These are phyloP conservation scores for Barnettozyma wickerhamii DNA, from an alignment of 805 yeast species.

Conservation along the genomic window DNA sequence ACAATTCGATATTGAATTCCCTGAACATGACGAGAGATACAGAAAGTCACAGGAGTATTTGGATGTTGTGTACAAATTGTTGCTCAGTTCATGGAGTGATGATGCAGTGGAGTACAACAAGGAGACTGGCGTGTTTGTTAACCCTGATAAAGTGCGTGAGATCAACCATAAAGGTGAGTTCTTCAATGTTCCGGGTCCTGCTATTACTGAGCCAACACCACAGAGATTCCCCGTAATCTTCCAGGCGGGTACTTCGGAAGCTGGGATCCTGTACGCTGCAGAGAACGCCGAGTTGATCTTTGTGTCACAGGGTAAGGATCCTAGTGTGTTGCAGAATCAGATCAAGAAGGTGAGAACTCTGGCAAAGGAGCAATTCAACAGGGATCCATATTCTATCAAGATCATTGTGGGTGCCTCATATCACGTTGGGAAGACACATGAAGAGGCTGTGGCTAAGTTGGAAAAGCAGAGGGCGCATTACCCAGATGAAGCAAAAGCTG, in stretches of 20 bases:
- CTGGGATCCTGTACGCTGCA: conserved; percentile 39
- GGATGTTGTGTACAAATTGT: conserved; percentile 31
- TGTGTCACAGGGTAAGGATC: conserved; percentile 30
- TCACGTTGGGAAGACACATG: conserved; percentile 33
- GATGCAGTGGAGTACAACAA: conserved; percentile 25
- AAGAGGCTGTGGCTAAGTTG: conserved; percentile 32
- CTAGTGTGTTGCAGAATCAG: conserved; percentile 27
- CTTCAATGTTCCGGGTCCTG: conserved; percentile 38
- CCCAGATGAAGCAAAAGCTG: conserved; percentile 35
- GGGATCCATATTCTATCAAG: conserved; percentile 35
- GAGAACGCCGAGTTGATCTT: conserved; percentile 40
- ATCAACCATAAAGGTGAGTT: conserved; percentile 37
- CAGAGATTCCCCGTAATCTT: conserved; percentile 40
- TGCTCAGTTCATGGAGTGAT: conserved; percentile 35
- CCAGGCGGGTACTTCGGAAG: conserved; percentile 41
- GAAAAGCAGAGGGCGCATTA: conserved; percentile 24
- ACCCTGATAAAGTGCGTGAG: conserved; percentile 32
- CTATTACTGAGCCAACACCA: conserved; percentile 37
- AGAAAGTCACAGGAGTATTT: conserved; percentile 35
- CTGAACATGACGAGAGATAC: conserved; percentile 36
- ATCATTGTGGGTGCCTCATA: conserved; percentile 30
- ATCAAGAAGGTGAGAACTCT: conserved; percentile 28
- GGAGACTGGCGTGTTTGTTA: conserved; percentile 25
- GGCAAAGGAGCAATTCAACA: conserved; percentile 30
- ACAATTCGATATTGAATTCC: conserved; percentile 28